phyloP scores from a whole-genome alignment of 352 stramenopile species.

The Globisporangium megalacanthum region DNA sequence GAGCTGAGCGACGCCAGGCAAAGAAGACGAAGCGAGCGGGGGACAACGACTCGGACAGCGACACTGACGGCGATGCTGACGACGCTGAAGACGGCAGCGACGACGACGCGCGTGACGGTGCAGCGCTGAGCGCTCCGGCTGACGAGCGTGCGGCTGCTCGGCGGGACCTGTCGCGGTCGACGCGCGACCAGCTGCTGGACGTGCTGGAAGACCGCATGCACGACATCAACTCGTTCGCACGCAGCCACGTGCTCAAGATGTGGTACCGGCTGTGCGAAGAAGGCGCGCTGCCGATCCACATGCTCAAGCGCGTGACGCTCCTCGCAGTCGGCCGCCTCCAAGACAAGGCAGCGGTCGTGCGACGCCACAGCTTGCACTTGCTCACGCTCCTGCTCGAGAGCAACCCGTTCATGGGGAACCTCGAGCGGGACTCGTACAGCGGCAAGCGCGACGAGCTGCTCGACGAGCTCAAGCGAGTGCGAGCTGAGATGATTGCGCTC shows the following conservation, averaged over 20 bases:
- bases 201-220: constrained; percentile 88
- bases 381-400: constrained; percentile 89
- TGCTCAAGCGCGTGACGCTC: constrained; percentile 70
- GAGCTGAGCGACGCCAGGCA: constrained; percentile 4
- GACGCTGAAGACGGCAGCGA: constrained; percentile 13
- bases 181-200: constrained; percentile 73
- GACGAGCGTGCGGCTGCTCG: constrained; percentile 2
- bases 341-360: constrained; percentile 92
- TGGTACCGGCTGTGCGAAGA: constrained; percentile 83
- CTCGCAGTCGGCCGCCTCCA: constrained; percentile 86
- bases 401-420: constrained; percentile 92
- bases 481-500: constrained; percentile 74
- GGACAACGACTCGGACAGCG: constrained; percentile 18
- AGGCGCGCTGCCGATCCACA: constrained; percentile 83
- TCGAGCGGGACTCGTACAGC: constrained; percentile 81
- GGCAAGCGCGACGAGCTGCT: constrained; percentile 77
- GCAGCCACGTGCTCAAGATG: constrained; percentile 89
- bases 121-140: constrained; percentile 1
- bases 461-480: constrained; percentile 49
- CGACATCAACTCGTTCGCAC: constrained; percentile 92
- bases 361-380: constrained; percentile 83
- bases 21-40: constrained; percentile 2
- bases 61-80: constrained; percentile 22
- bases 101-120: constrained; percentile 14
- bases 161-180: constrained; percentile 52